These are phyloP conservation scores for Colletotrichum sp. DNA, from an alignment of 2,329 filamentous ascomycete genomes.

Conservation along the genomic window DNA sequence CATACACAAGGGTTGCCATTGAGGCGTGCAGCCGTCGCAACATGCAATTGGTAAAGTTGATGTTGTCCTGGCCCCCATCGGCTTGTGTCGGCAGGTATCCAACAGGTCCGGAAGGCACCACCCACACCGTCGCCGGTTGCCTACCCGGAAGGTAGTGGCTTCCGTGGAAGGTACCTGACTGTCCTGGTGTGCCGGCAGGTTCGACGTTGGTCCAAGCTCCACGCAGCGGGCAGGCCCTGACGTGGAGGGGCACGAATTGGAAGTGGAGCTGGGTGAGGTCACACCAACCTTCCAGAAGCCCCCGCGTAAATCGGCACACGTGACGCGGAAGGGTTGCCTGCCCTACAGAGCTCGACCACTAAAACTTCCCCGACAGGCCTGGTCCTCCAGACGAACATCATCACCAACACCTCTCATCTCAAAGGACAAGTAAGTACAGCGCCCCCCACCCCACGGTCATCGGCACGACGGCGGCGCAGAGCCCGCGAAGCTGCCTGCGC, in stretches of 20 bases:
- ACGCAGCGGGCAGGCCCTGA: background rate
- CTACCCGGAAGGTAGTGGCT: background rate
- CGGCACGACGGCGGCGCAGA: background rate
- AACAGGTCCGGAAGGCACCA: background rate
- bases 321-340: conserved; percentile 21
- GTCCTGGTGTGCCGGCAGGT: background rate
- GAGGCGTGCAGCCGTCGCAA: background rate
- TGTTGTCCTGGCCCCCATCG: background rate
- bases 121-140: background rate
- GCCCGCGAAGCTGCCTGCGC: background rate
- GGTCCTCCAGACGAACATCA: conserved; percentile 15
- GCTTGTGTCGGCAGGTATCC: background rate
- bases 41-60: too few species aligned
- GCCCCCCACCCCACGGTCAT: background rate
- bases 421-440: conserved; percentile 22
- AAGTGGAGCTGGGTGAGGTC: background rate
- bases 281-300: background rate
- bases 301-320: conserved; percentile 1
- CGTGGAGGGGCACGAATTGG: background rate
- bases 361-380: conserved; percentile 14
- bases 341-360: conserved; percentile 20
- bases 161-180: background rate
- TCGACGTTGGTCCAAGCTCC: background rate
- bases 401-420: conserved; percentile 25
- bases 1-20: background rate